Base-by-base conservation (phyloP, 805 yeast species). In the Tetrapisispora arboricola region DNA sequence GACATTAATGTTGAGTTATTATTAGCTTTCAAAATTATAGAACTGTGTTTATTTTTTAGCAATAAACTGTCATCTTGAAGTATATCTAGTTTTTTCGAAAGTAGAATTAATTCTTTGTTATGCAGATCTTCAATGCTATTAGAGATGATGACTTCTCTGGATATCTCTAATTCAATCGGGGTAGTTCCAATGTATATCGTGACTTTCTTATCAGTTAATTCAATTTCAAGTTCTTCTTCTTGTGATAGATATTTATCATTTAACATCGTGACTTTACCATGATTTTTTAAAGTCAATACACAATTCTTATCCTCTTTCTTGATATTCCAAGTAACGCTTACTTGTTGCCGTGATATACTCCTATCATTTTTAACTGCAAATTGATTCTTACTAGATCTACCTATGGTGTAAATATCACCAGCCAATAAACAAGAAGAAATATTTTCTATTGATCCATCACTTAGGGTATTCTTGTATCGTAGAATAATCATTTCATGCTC, bases 341-440 rank as follows among this genome's bases (percentile, higher is more conserved):
- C 36, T 39, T 60, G 64, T 21, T 56, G 46, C 21, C 64, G 48
- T 2, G 64, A 60, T 35, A 60, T 55, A 36, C 63, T 58, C 33
- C 58, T 60, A 35, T 60, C 63, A 40, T 57, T 55, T 30, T 57
- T 57, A n/a, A 58, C 50, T 15, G 37, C 38, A 20, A 58, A 44
- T 11, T 44, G 42, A 43, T 51, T 52, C 41, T 57, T 55, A 25
- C 56, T 53, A 6, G 64, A 58, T 31, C 64, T 50, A 9, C 64
- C 64, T 17, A 60, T 46, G 15, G 40, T 44, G 34, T 53, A 55
- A 0, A 26, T 31, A 24, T 39, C 37, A 2, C 36, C 41, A 11
- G 27, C 35, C 38, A 42, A 32, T 15, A 60, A 34, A 27, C 53
- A 49, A 30, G 50, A 42, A 4, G 55, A 52, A 12, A 48, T 42